Conservation (phyloP, 441 rosid genomes). For the Capsella rubella region DNA sequence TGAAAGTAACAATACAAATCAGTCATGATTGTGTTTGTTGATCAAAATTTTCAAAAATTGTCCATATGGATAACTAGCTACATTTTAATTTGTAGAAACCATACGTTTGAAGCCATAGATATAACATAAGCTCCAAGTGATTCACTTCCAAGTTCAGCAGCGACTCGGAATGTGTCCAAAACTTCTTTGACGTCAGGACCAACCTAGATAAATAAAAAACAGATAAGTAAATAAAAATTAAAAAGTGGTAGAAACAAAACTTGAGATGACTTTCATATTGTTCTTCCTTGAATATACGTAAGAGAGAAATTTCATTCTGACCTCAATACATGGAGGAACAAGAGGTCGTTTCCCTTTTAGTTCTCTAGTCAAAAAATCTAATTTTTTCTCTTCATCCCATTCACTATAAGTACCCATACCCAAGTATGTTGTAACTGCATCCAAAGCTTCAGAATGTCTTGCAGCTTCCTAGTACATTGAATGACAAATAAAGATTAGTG, state of each 20-base stretch:
- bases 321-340: conserved; percentile 83
- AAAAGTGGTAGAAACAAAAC: background rate
- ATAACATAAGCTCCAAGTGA: conserved; percentile 97
- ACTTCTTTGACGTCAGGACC: conserved; percentile 84
- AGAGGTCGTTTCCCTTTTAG: conserved; percentile 93
- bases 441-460: conserved; percentile 87
- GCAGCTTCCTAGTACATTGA: conserved; percentile 67
- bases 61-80: background rate
- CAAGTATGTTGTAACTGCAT: conserved; percentile 87
- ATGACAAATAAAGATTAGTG: background rate
- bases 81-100: background rate
- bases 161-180: conserved; percentile 84
- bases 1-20: conserved; percentile 47
- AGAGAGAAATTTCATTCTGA: conserved; percentile 37
- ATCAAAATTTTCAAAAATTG: too few relatives aligned
- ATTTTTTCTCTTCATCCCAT: conserved; percentile 95
- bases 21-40: too few relatives aligned
- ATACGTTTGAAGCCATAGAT: conserved; percentile 97
- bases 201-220: conserved; percentile 58
- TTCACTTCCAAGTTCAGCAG: conserved; percentile 94
- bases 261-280: background rate
- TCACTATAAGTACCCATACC: conserved; percentile 95
- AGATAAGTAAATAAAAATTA: background rate
- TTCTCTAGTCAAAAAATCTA: conserved; percentile 82
- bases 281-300: conserved; percentile 1